Evolutionary conservation across 1,284 basidiomycete genomes (phyloP), one percentile per base, ranked within the genome.

Genomic region (Agaricales sp.): DNA sequence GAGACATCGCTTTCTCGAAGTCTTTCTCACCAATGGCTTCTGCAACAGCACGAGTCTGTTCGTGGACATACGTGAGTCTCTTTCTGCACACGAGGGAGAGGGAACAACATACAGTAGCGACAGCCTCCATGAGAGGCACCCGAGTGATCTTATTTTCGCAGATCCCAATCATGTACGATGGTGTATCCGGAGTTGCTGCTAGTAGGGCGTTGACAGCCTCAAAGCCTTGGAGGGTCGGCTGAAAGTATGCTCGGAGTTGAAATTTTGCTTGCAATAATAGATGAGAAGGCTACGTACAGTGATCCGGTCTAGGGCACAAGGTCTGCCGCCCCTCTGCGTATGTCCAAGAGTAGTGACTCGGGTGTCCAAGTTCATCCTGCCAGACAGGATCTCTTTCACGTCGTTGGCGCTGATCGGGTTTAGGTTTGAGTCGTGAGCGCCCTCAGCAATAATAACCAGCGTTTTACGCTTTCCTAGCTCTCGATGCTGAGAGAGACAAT

Each of bases 341-440:
- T 99, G 96, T 21, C 96, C 95, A 21, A 99, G 78, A 0, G 92
- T 97, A n/a, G 96, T 99, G 4, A 99, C 95, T 51, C 96, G 77
- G 0, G 95, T 95, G 66, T 99, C 95, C 39, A 99, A 79, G 0
- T 90, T 88, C 23, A 99, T 78, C 11, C 88, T 78, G 26, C 96
- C 81, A 1, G 85, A 74, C 4, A 99, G 79, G 24, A 98, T 81
- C 24, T 91, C 75, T 67, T 93, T 97, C 66, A 99, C 84, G 60
- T 92, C 81, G 39, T 92, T 89, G 3, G 92, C 80, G 49, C 77
- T 85, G 66, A 99, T 98, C 18, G 91, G 92, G 45, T 96, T 83
- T 47, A 98, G 77, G 55, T 91, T 74, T 49, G 74, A 70, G 64
- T 98, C 95, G 50, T 89, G 81, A 11, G 95, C 95, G 21, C 95